Evolutionary conservation across 495 filamentous ascomycete genomes (phyloP).

Genomic region (Usnea hakonensis): DNA sequence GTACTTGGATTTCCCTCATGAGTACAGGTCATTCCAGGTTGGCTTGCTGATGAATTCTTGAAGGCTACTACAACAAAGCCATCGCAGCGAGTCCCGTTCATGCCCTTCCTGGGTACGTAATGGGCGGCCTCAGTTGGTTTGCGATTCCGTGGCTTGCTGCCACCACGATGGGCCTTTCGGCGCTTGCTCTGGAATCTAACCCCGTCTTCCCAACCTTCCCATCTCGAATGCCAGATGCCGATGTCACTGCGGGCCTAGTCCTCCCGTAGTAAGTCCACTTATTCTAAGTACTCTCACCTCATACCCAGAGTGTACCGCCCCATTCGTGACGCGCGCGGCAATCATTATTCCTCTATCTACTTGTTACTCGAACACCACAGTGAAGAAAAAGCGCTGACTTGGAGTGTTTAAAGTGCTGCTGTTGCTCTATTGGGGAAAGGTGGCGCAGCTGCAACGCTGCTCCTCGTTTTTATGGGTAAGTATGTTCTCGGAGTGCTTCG

Average conservation of each 20-base stretch:
- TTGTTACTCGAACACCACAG: not conserved
- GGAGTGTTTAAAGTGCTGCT: slow-evolving; percentile 42
- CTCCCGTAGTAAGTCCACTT: slow-evolving; percentile 50
- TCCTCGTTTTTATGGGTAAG: slow-evolving; percentile 55
- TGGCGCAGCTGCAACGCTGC: slow-evolving; percentile 71
- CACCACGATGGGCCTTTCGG: slow-evolving; percentile 89
- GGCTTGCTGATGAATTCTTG: slow-evolving; percentile 23
- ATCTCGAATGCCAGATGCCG: slow-evolving; percentile 58
- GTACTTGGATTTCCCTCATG: not conserved
- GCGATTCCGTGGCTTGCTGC: slow-evolving; percentile 92
- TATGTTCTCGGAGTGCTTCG: not conserved
- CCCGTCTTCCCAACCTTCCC: slow-evolving; percentile 68
- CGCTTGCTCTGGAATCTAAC: slow-evolving; percentile 70
- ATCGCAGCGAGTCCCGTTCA: slow-evolving; percentile 86
- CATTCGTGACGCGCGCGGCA: not conserved
- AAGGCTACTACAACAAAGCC: slow-evolving; percentile 84
- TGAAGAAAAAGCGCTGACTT: not conserved
- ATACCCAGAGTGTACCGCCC: not conserved
- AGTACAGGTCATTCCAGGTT: not conserved
- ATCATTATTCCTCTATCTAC: not conserved
- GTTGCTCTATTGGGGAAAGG: slow-evolving; percentile 85
- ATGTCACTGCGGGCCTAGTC: slow-evolving; percentile 81
- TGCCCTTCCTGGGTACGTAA: slow-evolving; percentile 85
- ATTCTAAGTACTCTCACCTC: not conserved
- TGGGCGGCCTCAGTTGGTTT: slow-evolving; percentile 89